Evolutionary conservation across 805 yeast species (phyloP), one percentile per base, ranked within the genome.

Genomic region (Ogataea minuta): DNA sequence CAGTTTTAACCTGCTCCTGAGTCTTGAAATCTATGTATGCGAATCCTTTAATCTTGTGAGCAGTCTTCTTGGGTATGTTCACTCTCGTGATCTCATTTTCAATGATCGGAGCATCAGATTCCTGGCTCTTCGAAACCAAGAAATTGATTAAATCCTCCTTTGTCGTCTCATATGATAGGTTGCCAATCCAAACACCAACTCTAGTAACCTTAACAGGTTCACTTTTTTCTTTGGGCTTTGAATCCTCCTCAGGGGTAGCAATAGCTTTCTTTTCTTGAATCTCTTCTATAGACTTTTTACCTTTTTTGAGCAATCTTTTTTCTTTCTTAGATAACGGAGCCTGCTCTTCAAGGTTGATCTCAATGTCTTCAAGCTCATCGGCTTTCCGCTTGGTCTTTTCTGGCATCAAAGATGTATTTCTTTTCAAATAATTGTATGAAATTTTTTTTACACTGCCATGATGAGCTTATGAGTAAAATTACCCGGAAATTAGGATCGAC

Each of bases 111-210:
- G 28, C 12, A 8, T 39, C 42, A 9, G 20, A 15, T 9, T 32
- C 37, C 17, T 19, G 15, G 20, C 30, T 28, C 56, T 82, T 85
- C 8, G 76, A 72, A 1, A 72, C 64, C 6, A 93, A 62, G 48
- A 84, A 88, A 38, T 79, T 71, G 10, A 67, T 66, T 23, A 93
- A 56, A 47, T 89, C 95, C 24, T 84, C 91, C 51, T 74, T 79
- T 0, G 81, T 71, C 4, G 96, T 87, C 36, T 86, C 93, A 54
- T 83, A 93, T 0, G 96, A 73, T 47, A 93, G 64, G 59, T 93
- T 93, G 29, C 99, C 99, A 32, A 93, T 76, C 99, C 99, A 93
- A 24, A 89, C 93, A 31, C 95, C 95, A 53, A 66, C 27, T 27
- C 44, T 14, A 28, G 35, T 13, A 10, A 34, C 48, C n/a, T 29